Conservation (phyloP, 2,329 filamentous ascomycete genomes). For the Pyricularia sp. region DNA sequence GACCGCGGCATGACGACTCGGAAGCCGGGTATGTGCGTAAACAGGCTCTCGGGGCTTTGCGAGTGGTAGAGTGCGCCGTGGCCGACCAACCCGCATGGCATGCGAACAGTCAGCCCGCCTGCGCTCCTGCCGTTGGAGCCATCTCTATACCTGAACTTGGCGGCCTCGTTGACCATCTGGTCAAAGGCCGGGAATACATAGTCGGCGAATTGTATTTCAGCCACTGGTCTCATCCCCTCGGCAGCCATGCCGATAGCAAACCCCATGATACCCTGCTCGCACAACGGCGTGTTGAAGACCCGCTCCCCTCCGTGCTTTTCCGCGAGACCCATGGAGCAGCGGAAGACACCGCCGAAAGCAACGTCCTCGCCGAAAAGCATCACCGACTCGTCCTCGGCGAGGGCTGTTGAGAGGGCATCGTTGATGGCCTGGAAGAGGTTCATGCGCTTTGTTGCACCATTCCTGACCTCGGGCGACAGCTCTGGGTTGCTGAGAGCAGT, state of each 20-base stretch:
- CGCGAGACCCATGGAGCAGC: slow-evolving; percentile 84
- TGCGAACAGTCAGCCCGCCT: slow-evolving; percentile 76
- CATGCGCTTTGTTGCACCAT: slow-evolving; percentile 70
- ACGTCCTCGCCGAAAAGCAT: slow-evolving; percentile 95
- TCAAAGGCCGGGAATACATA: slow-evolving; percentile 92
- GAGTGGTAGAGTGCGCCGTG: slow-evolving; percentile 85
- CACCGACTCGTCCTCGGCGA: slow-evolving; percentile 76
- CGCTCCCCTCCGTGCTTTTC: slow-evolving; percentile 79
- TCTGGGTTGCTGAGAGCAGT: slow-evolving; percentile 62
- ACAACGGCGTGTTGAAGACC: slow-evolving; percentile 93
- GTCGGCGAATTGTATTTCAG: slow-evolving; percentile 93
- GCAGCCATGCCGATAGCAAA: slow-evolving; percentile 87
- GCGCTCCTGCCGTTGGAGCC: slow-evolving; percentile 47
- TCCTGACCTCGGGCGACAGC: slow-evolving; percentile 55
- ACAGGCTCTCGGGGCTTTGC: slow-evolving; percentile 80
- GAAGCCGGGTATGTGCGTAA: slow-evolving; percentile 79
- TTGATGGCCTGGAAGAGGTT: slow-evolving; percentile 95
- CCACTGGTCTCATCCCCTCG: slow-evolving; percentile 85
- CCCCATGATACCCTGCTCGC: slow-evolving; percentile 88
- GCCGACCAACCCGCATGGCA: slow-evolving; percentile 85
- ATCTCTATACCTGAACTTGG: slow-evolving; percentile 76
- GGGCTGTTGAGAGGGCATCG: slow-evolving; percentile 72
- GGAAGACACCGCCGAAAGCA: slow-evolving; percentile 92
- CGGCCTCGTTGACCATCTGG: slow-evolving; percentile 87
- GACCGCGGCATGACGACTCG: slow-evolving; percentile 80